Percentiles rank a stretch among this genome's conserved stretches.
Conservation (phyloP, 2,329 filamentous ascomycete species). For the Exserohilum rostratum region DNA sequence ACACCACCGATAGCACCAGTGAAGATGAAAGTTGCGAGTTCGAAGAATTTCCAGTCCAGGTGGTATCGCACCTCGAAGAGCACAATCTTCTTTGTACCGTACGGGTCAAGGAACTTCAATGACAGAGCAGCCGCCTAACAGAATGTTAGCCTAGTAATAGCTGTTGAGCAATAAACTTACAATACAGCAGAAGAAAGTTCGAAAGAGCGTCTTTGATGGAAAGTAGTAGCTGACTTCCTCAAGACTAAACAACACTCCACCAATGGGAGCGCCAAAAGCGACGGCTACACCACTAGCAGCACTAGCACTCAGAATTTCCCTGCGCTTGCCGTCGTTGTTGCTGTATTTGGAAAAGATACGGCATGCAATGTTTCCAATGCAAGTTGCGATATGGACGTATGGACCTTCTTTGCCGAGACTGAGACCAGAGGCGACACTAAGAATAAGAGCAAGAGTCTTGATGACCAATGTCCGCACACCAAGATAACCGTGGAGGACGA, state of each 20-base stretch:
- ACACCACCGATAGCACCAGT: constrained; percentile 85
- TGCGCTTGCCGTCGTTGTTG: constrained; percentile 88
- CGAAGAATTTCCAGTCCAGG: constrained; percentile 92
- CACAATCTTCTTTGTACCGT: constrained; percentile 95
- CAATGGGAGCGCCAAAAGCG: constrained; percentile 88
- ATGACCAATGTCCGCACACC: constrained; percentile 84
- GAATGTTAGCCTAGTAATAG: constrained; percentile 14
- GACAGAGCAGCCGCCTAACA: constrained; percentile 74
- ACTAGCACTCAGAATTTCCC: constrained; percentile 91
- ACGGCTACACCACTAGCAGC: constrained; percentile 92
- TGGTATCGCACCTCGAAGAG: constrained; percentile 93
- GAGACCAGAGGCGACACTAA: constrained; percentile 90
- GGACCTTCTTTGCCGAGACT: constrained; percentile 95
- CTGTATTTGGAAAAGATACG: constrained; percentile 95
- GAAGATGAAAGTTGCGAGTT: constrained; percentile 83
- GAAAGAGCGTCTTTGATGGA: constrained; percentile 93
- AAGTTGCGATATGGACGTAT: constrained; percentile 96
- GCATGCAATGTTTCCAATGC: constrained; percentile 92
- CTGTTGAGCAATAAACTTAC: constrained; percentile 50
- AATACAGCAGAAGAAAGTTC: constrained; percentile 98
- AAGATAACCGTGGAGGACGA: constrained; percentile 94
- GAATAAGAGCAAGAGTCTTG: constrained; percentile 81
- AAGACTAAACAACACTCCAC: constrained; percentile 88
- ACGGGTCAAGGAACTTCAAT: constrained; percentile 93
- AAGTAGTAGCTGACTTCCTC: constrained; percentile 99